Percentiles rank a stretch among this genome's conserved stretches.
phyloP scores from a whole-genome alignment of 2,329 filamentous ascomycete genomes.

The Bertia moriformis region DNA sequence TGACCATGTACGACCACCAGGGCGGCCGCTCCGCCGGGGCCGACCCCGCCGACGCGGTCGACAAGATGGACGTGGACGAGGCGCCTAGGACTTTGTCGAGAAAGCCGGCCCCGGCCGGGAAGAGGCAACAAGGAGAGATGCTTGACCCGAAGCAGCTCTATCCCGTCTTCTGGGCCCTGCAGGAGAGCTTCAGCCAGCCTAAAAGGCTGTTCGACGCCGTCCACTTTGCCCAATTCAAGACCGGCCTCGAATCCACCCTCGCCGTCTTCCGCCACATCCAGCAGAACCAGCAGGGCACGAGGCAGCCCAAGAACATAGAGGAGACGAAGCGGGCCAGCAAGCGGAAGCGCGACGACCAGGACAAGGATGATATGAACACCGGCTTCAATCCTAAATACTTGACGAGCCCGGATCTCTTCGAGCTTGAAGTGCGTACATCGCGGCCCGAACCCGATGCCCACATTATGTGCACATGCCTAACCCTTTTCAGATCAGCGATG shows the following conservation, averaged over 20 bases:
- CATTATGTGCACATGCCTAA: constrained; percentile 14
- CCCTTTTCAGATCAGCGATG: constrained; percentile 62
- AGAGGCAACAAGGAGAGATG: constrained; percentile 10
- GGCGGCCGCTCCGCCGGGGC: constrained; percentile 18
- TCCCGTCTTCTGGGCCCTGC: constrained; percentile 83
- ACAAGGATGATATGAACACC: constrained; percentile 49
- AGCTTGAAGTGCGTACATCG: constrained; percentile 57
- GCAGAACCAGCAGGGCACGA: constrained; percentile 25
- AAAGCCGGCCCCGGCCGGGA: constrained; percentile 7
- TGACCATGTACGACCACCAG: constrained; percentile 71
- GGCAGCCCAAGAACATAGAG: constrained; percentile 34
- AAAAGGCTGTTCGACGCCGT: constrained; percentile 62
- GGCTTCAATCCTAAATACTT: constrained; percentile 96
- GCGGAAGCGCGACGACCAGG: constrained; percentile 48
- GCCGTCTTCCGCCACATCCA: constrained; percentile 35
- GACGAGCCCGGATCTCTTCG: constrained; percentile 91
- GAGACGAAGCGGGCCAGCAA: constrained; percentile 55
- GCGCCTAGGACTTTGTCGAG: constrained; percentile 20
- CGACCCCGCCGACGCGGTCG: constrained; percentile 17
- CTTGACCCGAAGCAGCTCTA: constrained; percentile 65
- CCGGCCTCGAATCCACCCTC: constrained; percentile 54
- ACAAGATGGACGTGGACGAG: constrained; percentile 55
- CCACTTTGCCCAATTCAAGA: constrained; percentile 69
- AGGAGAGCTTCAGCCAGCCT: constrained; percentile 82
- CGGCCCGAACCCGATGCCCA: background rate